These are phyloP conservation scores for Wickerhamomyces sp. DNA, from an alignment of 1,139 yeast genomes.

Conservation along the genomic window DNA sequence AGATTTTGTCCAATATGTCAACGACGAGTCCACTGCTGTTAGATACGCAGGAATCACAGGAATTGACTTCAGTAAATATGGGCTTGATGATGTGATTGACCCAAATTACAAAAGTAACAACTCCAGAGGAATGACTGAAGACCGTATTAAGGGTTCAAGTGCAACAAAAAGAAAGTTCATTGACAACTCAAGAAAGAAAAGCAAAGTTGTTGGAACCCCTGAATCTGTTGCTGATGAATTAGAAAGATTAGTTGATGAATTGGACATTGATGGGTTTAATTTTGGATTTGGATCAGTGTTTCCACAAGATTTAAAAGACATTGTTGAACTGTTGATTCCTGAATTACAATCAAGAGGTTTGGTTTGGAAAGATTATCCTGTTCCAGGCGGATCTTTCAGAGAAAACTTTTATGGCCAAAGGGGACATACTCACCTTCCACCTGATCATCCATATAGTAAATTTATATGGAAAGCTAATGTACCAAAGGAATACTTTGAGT, in stretches of 20 bases:
- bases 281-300: slow-evolving; percentile 28
- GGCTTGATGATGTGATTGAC: slow-evolving; percentile 26
- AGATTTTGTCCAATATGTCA: slow-evolving; percentile 20
- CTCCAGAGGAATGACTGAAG: slow-evolving; percentile 1
- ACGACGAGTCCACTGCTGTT: slow-evolving; percentile 26
- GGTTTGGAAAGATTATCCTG: slow-evolving; percentile 27
- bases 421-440: slow-evolving; percentile 3
- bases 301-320: slow-evolving; percentile 30
- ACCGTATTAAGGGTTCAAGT: neutral
- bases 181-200: slow-evolving; percentile 1
- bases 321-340: slow-evolving; percentile 29
- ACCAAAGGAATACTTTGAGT: slow-evolving; percentile 32
- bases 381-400: slow-evolving; percentile 17
- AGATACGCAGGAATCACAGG: slow-evolving; percentile 32
- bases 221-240: slow-evolving; percentile 28
- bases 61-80: slow-evolving; percentile 24
- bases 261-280: slow-evolving; percentile 33
- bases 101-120: neutral
- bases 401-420: slow-evolving; percentile 4
- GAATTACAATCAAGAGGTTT: slow-evolving; percentile 28
- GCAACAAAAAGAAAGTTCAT: neutral
- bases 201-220: slow-evolving; percentile 25
- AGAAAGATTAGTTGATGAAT: slow-evolving; percentile 29
- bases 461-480: slow-evolving; percentile 35
- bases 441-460: slow-evolving; percentile 32